Conservation (phyloP, 2,329 filamentous ascomycete species). For the Pseudogymnoascus sp. region DNA sequence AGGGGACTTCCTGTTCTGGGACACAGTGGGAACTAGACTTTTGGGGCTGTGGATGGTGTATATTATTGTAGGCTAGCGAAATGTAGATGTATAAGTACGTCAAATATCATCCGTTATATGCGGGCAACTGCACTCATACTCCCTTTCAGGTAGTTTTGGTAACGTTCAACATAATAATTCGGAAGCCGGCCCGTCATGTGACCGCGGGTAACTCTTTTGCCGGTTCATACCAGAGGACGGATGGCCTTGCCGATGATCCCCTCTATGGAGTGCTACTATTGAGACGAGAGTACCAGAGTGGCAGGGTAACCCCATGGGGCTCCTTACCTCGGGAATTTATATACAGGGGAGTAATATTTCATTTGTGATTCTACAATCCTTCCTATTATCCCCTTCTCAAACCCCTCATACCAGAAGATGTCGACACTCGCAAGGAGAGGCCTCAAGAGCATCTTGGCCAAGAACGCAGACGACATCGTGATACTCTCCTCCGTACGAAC, state of each 20-base stretch:
- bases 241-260: background rate
- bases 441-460: slow-evolving; percentile 67
- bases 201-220: slow-evolving; percentile 6
- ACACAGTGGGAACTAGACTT: slow-evolving; percentile 21
- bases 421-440: slow-evolving; percentile 47
- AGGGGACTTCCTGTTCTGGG: slow-evolving; percentile 52
- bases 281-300: background rate
- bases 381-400: background rate
- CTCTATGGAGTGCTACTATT: background rate
- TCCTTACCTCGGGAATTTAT: slow-evolving; percentile 5
- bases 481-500: slow-evolving; percentile 88
- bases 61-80: slow-evolving; percentile 9
- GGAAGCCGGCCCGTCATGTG: background rate
- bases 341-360: background rate
- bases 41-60: background rate
- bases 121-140: background rate
- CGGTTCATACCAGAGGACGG: background rate
- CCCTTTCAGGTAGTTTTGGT: background rate
- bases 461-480: slow-evolving; percentile 73
- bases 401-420: slow-evolving; percentile 18
- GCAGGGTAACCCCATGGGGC: background rate
- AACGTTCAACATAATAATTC: background rate
- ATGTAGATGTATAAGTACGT: slow-evolving; percentile 6
- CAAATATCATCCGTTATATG: slow-evolving; percentile 4
- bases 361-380: background rate